Percentiles rank a stretch among this genome's conserved stretches.
Evolutionary conservation across 202 grass and related monocot genomes (phyloP).

Genomic region (Carex arenaria): DNA sequence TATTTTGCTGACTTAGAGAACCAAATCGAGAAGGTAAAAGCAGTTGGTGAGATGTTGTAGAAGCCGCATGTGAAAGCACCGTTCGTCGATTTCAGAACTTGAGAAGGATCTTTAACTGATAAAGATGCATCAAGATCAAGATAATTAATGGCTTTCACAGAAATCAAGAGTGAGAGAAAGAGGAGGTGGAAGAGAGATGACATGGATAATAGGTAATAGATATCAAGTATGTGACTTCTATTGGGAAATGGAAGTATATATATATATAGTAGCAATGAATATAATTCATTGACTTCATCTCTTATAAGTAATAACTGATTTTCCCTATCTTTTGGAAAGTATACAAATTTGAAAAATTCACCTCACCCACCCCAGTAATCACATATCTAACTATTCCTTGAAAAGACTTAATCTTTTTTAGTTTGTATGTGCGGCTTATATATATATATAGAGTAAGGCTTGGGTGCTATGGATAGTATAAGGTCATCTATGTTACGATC

Average conservation of each 20-base stretch:
- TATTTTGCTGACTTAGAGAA: slow-evolving; percentile 32
- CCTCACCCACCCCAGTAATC: neutral
- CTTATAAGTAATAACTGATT: too few relatives aligned
- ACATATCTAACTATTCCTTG: neutral
- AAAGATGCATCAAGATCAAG: slow-evolving; percentile 21
- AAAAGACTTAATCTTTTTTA: neutral
- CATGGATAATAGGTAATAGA: neutral
- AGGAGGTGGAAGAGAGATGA: neutral
- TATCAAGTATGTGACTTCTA: neutral
- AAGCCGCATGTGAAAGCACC: slow-evolving; percentile 56
- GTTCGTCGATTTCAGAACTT: slow-evolving; percentile 37
- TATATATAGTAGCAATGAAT: neutral
- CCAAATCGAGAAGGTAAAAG: slow-evolving; percentile 64
- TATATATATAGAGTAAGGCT: neutral
- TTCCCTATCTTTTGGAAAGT: neutral
- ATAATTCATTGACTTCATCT: neutral
- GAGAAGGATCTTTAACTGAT: slow-evolving; percentile 40
- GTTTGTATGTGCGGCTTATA: neutral
- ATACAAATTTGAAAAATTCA: neutral
- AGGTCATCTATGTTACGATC: too few relatives aligned
- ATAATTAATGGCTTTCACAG: neutral
- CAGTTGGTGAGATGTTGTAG: slow-evolving; percentile 35
- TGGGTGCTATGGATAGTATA: too few relatives aligned
- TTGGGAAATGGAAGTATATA: neutral
- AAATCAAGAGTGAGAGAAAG: neutral